Evolutionary conservation across 805 yeast genomes (phyloP).

Genomic region (Candida ovalis): DNA sequence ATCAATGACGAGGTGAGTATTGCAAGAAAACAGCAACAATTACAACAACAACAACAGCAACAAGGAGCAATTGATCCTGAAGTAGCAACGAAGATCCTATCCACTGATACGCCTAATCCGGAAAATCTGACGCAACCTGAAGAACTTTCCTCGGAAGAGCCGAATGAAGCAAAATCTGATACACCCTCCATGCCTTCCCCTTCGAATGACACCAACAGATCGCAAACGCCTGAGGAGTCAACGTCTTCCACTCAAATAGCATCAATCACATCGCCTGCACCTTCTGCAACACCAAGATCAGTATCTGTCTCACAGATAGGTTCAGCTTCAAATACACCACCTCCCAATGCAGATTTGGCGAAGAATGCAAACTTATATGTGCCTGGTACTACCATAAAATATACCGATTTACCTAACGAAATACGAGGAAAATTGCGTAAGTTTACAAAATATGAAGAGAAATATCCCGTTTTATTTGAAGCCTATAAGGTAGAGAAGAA

Average conservation of each 20-base stretch:
- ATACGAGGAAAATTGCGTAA: conserved; percentile 63
- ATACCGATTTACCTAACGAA: conserved; percentile 48
- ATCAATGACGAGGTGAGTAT: conserved; percentile 30
- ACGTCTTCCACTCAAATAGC: neutral
- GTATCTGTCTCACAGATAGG: neutral
- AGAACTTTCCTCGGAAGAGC: conserved; percentile 24
- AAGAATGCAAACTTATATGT: conserved; percentile 5
- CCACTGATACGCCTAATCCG: conserved; percentile 45
- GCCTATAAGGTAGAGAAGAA: conserved; percentile 83
- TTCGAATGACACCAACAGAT: neutral
- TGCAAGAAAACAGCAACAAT: conserved; percentile 17
- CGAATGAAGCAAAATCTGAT: neutral
- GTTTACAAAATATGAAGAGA: conserved; percentile 82
- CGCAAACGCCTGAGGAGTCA: neutral
- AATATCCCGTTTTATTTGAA: conserved; percentile 78
- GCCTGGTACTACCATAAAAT: conserved; percentile 31
- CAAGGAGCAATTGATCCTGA: conserved; percentile 18
- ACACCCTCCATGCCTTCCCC: neutral
- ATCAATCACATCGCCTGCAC: neutral
- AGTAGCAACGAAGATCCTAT: conserved; percentile 32
- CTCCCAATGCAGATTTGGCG: conserved; percentile 2
- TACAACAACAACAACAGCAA: conserved; percentile 12
- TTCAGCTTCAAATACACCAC: conserved; percentile 14
- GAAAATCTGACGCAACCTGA: conserved; percentile 44
- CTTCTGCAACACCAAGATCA: neutral